Conservation (phyloP, 495 filamentous ascomycete genomes). For the Hyphodiscus hymeniophilus region DNA sequence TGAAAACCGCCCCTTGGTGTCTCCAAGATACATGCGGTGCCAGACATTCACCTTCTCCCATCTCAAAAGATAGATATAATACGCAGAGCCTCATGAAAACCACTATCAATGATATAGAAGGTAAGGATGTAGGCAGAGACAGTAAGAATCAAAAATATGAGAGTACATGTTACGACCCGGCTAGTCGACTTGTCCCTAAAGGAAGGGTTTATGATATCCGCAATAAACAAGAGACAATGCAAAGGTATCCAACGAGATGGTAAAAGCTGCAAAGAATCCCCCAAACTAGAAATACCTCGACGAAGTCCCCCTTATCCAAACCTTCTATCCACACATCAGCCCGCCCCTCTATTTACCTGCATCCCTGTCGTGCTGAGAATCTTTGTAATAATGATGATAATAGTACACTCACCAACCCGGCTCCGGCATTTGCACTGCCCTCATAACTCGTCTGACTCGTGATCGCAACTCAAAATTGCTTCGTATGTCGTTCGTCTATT, state of each 20-base stretch:
- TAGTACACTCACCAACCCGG: constrained; percentile 20
- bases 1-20: no score
- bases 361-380: no score
- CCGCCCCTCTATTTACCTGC: constrained; percentile 9
- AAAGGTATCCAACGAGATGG: not conserved
- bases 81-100: constrained; percentile 1
- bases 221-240: not conserved
- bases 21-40: no score
- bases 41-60: constrained; percentile 2
- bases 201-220: not conserved
- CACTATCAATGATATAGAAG: constrained; percentile 6
- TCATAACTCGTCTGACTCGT: constrained; percentile 13
- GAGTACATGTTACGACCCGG: constrained; percentile 11
- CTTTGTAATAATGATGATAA: constrained; percentile 20
- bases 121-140: not conserved
- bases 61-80: constrained; percentile 6
- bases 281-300: constrained; percentile 14
- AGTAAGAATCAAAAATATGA: constrained; percentile 1
- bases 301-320: constrained; percentile 4
- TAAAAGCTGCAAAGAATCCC: not conserved
- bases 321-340: not conserved
- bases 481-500: constrained; percentile 15
- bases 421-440: constrained; percentile 10
- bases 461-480: constrained; percentile 3
- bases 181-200: constrained; percentile 5